Conservation (phyloP, 2,329 filamentous ascomycete genomes). For the Fusarium sp. region DNA sequence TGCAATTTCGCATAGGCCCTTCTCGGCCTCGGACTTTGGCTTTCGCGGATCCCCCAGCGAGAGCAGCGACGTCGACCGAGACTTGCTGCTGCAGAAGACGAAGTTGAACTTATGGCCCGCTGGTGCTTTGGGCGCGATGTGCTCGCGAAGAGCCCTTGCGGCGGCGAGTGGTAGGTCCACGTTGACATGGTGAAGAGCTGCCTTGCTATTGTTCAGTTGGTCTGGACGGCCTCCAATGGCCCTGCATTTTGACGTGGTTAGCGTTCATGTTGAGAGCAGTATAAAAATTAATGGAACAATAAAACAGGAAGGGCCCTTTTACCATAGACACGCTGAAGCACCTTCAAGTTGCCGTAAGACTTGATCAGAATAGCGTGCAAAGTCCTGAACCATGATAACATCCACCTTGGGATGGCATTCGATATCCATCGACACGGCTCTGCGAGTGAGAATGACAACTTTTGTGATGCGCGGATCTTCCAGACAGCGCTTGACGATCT, state of each 20-base stretch:
- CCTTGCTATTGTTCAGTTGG: slow-evolving; percentile 63
- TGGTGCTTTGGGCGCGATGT: slow-evolving; percentile 50
- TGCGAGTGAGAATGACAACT: slow-evolving; percentile 64
- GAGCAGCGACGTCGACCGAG: slow-evolving; percentile 52
- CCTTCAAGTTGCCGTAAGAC: slow-evolving; percentile 58
- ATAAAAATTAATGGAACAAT: slow-evolving; percentile 1
- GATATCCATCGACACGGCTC: slow-evolving; percentile 58
- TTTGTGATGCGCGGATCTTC: slow-evolving; percentile 63
- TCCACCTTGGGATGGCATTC: slow-evolving; percentile 63
- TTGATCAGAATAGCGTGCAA: slow-evolving; percentile 62
- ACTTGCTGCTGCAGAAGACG: slow-evolving; percentile 58
- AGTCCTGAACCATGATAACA: slow-evolving; percentile 65
- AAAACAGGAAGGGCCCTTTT: slow-evolving; percentile 48
- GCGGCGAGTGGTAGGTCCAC: slow-evolving; percentile 71
- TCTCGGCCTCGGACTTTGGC: slow-evolving; percentile 58
- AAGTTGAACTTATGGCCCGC: slow-evolving; percentile 57
- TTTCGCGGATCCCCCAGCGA: slow-evolving; percentile 56
- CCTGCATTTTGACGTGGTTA: slow-evolving; percentile 47
- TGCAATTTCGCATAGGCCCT: slow-evolving; percentile 55
- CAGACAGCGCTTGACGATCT: slow-evolving; percentile 66
- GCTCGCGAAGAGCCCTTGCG: slow-evolving; percentile 64
- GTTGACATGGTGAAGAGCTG: slow-evolving; percentile 63
- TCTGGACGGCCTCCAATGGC: slow-evolving; percentile 59
- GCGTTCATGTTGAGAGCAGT: too few species aligned
- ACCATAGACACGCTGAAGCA: slow-evolving; percentile 75